Percentiles rank a stretch among this genome's conserved stretches.
Evolutionary conservation across 345 rosid genomes (phyloP).

Genomic region (Boechera divaricarpa): DNA sequence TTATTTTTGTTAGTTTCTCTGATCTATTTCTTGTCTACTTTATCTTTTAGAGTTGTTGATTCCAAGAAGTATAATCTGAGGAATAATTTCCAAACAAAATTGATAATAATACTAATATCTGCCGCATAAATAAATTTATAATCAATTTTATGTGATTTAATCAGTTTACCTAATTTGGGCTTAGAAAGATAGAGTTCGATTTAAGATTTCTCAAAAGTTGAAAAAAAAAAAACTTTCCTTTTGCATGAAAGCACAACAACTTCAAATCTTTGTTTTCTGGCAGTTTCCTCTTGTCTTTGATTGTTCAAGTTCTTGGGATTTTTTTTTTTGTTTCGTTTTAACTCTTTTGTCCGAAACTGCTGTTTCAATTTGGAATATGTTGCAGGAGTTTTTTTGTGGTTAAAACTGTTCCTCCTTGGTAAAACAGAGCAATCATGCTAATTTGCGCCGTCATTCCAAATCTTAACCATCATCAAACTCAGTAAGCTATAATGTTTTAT

Average conservation of each 20-base stretch:
- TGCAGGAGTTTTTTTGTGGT: conserved; percentile 12
- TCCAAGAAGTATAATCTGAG: background rate
- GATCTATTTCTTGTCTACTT: conserved; percentile 8
- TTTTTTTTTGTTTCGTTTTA: background rate
- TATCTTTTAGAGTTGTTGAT: background rate
- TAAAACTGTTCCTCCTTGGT: conserved; percentile 8
- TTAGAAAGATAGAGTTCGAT: conserved; percentile 32
- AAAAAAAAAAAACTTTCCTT: conserved; percentile 19
- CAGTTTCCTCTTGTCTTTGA: conserved; percentile 33
- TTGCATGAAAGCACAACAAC: conserved; percentile 44
- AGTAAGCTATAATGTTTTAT: conserved; percentile 24
- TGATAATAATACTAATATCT: background rate
- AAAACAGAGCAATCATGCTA: conserved; percentile 35
- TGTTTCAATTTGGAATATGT: conserved; percentile 24
- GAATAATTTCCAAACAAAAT: background rate
- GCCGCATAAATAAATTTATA: background rate
- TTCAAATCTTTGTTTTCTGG: conserved; percentile 39
- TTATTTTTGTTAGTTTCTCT: conserved; percentile 3
- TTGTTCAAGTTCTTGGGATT: background rate
- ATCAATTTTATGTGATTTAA: conserved; percentile 8
- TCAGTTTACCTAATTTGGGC: conserved; percentile 27
- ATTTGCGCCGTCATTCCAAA: background rate
- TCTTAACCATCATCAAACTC: background rate
- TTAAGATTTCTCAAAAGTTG: conserved; percentile 24
- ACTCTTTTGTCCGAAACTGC: conserved; percentile 13